Percentiles rank a stretch among this genome's conserved stretches.
Evolutionary conservation across 2,329 filamentous ascomycete genomes (phyloP).

Genomic region (Colletotrichum sp.): DNA sequence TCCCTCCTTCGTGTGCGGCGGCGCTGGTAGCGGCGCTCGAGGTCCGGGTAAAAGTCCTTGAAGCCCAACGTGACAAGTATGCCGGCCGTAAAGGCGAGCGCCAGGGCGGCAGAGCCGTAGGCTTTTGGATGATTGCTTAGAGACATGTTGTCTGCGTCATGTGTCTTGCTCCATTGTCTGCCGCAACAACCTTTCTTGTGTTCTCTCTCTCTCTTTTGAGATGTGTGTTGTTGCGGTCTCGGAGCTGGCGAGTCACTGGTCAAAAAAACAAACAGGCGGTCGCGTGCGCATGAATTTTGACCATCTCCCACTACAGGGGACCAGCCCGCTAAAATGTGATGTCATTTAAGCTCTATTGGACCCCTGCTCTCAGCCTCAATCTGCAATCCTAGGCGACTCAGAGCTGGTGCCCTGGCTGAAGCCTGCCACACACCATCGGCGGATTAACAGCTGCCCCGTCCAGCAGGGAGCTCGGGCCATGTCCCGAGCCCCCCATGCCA

Average conservation of each 20-base stretch:
- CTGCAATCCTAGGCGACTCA: background rate
- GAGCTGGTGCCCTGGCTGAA: background rate
- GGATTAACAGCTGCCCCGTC: slow-evolving; percentile 22
- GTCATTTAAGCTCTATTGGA: slow-evolving; percentile 8
- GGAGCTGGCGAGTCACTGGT: background rate
- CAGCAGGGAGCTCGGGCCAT: slow-evolving; percentile 28
- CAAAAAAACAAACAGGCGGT: background rate
- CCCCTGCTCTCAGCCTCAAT: slow-evolving; percentile 14
- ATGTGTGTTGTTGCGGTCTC: background rate
- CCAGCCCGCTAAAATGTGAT: slow-evolving; percentile 13
- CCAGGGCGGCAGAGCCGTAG: slow-evolving; percentile 69
- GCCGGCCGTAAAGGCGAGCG: slow-evolving; percentile 78
- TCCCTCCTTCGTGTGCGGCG: slow-evolving; percentile 31
- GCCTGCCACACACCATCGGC: background rate
- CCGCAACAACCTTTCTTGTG: background rate
- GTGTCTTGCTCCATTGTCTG: slow-evolving; percentile 6
- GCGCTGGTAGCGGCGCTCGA: slow-evolving; percentile 68
- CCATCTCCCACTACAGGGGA: background rate
- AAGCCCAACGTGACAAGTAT: slow-evolving; percentile 76
- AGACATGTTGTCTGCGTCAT: slow-evolving; percentile 50
- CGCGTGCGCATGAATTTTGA: background rate
- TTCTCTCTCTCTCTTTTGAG: background rate
- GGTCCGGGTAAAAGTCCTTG: slow-evolving; percentile 80
- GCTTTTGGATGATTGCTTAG: slow-evolving; percentile 65
- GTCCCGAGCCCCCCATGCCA: background rate